These are phyloP conservation scores for Durusdinium trenchii DNA, from an alignment of 73 alveolate genomes.

Conservation along the genomic window DNA sequence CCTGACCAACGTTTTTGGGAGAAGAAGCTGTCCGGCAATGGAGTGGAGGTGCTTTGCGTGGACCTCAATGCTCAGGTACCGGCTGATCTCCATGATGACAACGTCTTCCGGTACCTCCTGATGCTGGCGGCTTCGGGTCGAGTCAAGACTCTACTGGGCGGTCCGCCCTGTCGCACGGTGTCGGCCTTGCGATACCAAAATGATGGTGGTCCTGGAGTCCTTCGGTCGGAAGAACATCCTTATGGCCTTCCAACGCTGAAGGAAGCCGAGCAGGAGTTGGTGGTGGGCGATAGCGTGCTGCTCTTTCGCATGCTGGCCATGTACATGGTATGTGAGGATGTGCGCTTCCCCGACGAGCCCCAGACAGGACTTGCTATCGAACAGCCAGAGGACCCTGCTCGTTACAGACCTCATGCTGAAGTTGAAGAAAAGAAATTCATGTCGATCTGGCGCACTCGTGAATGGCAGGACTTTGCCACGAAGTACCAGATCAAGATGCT, in stretches of 20 bases:
- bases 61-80: neutral
- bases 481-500: neutral
- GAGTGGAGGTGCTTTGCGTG: neutral
- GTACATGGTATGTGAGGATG: neutral
- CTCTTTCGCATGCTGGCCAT: neutral
- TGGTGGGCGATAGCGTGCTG: neutral
- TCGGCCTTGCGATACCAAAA: neutral
- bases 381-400: conserved; percentile 14
- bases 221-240: neutral
- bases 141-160: neutral
- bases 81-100: neutral
- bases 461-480: neutral
- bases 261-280: neutral
- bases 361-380: neutral
- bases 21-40: neutral
- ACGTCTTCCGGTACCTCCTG: neutral
- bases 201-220: neutral
- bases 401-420: neutral
- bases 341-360: neutral
- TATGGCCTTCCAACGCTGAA: neutral
- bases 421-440: neutral
- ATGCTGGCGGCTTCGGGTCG: neutral
- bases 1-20: neutral
- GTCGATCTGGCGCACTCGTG: neutral
- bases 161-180: too few relatives aligned